Percentiles rank a stretch among this genome's conserved stretches.
Evolutionary conservation across 2,329 filamentous ascomycete species (phyloP).

Genomic region (Sporothrix luriei): DNA sequence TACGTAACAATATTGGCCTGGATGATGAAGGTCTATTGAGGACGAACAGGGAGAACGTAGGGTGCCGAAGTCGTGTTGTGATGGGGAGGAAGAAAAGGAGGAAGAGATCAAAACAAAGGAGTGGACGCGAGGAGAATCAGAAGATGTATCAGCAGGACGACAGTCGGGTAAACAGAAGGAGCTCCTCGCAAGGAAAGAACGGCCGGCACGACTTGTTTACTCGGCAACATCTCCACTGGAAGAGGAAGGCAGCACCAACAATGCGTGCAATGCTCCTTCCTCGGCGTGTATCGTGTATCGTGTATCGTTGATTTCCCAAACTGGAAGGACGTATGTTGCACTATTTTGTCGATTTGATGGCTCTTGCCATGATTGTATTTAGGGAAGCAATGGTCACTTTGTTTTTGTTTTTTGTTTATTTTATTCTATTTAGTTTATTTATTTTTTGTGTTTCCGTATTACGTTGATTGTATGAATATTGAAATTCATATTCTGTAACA

Average conservation of each 20-base stretch:
- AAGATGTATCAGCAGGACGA: neutral
- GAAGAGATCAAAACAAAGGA: neutral
- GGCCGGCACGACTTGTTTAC: neutral
- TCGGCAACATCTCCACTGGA: neutral
- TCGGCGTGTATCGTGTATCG: too few relatives aligned
- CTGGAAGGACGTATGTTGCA: neutral
- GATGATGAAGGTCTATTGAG: neutral
- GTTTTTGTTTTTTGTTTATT: too few relatives aligned
- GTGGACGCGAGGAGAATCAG: too few relatives aligned
- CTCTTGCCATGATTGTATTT: neutral
- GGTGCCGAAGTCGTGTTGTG: neutral
- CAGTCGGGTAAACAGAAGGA: neutral
- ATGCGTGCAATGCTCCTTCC: constrained; percentile 5
- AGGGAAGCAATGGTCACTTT: too few relatives aligned
- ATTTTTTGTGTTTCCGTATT: too few relatives aligned
- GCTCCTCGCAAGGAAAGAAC: neutral
- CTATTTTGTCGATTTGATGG: neutral
- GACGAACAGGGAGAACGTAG: neutral
- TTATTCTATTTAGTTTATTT: too few relatives aligned
- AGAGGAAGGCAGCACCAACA: neutral
- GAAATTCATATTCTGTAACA: too few relatives aligned
- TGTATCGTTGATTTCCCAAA: neutral
- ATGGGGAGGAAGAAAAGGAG: neutral
- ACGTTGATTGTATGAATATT: too few relatives aligned
- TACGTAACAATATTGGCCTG: constrained; percentile 10